These are phyloP conservation scores for Gonium pectorale DNA, from an alignment of 139 green algal species.

Conservation along the genomic window DNA sequence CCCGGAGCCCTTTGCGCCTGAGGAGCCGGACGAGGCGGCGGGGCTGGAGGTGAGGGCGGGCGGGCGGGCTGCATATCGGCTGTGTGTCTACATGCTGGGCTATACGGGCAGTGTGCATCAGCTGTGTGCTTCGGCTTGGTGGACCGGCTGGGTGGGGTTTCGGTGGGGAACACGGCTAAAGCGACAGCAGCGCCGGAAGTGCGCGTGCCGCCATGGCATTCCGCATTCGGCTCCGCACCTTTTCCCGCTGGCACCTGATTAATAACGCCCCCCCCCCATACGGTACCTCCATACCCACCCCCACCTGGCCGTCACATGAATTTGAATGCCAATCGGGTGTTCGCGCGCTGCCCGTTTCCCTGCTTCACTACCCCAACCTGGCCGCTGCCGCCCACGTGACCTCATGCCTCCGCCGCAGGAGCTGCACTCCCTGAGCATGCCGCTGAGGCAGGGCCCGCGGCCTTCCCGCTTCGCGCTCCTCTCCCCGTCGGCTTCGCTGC, in stretches of 20 bases:
- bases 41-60: slow-evolving; percentile 11
- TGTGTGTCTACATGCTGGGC: neutral
- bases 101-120: neutral
- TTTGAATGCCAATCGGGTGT: no score
- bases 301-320: no score
- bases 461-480: slow-evolving; percentile 25
- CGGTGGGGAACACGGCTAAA: no score
- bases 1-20: slow-evolving; percentile 23
- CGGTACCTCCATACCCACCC: no score
- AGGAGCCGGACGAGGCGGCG: slow-evolving; percentile 31
- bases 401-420: neutral
- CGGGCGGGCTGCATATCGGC: neutral
- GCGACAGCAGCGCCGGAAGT: no score
- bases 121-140: neutral
- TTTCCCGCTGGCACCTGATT: neutral
- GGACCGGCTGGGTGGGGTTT: neutral
- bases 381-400: neutral
- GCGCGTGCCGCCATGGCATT: no score
- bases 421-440: slow-evolving; percentile 28
- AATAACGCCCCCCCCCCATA: neutral
- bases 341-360: no score
- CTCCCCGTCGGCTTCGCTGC: no score
- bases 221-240: neutral
- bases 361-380: neutral
- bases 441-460: slow-evolving; percentile 1